phyloP scores from a whole-genome alignment of 139 green algal genomes.

The Coccomyxa sp. region DNA sequence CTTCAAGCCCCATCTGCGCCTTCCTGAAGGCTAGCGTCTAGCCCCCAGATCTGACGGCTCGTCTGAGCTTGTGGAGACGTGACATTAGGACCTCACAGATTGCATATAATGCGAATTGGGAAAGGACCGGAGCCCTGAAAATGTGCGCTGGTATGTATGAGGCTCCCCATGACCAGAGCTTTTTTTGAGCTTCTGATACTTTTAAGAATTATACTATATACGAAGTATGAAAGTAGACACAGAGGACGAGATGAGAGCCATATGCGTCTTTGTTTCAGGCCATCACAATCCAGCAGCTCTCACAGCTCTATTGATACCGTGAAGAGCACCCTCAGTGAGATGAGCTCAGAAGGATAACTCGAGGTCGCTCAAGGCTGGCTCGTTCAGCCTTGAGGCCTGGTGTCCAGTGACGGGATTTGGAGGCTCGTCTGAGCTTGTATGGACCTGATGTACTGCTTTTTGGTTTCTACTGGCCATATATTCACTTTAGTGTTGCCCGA shows the following conservation, averaged over 20 bases:
- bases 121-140: constrained; percentile 6
- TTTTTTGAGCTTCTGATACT: not conserved
- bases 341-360: not conserved
- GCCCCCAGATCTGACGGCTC: not conserved
- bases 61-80: not conserved
- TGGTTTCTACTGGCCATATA: not conserved
- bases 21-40: not conserved
- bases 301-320: not conserved
- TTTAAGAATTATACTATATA: constrained; percentile 3
- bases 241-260: not conserved
- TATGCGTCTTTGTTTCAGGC: not conserved
- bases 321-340: not conserved
- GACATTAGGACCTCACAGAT: not conserved
- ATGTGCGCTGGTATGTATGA: not conserved
- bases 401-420: not conserved
- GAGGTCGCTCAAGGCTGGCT: not conserved
- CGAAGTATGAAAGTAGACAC: not conserved
- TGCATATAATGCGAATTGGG: not conserved
- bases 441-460: not conserved
- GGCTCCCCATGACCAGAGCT: not conserved
- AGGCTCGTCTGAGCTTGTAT: not conserved
- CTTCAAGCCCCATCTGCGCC: not conserved
- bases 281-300: not conserved
- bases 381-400: not conserved
- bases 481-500: not conserved